phyloP scores from a whole-genome alignment of 73 alveolate genomes.

The Paramecium sonneborni region DNA sequence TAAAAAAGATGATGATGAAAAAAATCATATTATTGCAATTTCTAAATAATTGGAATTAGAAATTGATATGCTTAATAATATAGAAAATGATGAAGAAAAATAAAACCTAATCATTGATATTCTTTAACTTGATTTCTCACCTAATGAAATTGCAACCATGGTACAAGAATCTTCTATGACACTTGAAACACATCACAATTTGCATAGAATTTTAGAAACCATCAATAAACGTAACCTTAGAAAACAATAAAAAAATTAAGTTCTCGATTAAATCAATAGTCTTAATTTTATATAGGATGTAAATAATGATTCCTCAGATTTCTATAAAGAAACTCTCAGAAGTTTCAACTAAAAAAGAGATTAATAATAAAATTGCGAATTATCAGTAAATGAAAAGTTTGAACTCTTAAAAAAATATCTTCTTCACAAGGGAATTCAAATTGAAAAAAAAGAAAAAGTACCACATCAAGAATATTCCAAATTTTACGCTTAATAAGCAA shows the following conservation, averaged over 20 bases:
- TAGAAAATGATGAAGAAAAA: constrained; percentile 2
- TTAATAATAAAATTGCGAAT: neutral
- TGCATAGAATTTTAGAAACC: neutral
- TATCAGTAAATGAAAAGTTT: neutral
- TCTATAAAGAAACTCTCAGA: neutral
- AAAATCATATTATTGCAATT: constrained; percentile 8
- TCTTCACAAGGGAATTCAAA: neutral
- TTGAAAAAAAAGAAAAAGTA: neutral
- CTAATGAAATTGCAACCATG: neutral
- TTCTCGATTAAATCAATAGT: neutral
- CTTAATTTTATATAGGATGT: neutral
- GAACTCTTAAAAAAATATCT: neutral
- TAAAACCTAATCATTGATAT: neutral
- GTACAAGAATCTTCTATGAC: constrained; percentile 6
- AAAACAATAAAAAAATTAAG: neutral
- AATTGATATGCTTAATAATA: constrained; percentile 2
- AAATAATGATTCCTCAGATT: neutral
- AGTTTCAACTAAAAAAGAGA: neutral
- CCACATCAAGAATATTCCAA: constrained; percentile 14
- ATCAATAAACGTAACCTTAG: neutral
- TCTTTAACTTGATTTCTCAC: neutral
- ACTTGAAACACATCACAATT: neutral
- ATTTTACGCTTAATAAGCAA: constrained; percentile 1
- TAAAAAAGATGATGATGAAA: neutral
- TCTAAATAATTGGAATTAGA: constrained; percentile 8